phyloP scores from a whole-genome alignment of 345 rosid species.

The Eucalyptus coolabah region DNA sequence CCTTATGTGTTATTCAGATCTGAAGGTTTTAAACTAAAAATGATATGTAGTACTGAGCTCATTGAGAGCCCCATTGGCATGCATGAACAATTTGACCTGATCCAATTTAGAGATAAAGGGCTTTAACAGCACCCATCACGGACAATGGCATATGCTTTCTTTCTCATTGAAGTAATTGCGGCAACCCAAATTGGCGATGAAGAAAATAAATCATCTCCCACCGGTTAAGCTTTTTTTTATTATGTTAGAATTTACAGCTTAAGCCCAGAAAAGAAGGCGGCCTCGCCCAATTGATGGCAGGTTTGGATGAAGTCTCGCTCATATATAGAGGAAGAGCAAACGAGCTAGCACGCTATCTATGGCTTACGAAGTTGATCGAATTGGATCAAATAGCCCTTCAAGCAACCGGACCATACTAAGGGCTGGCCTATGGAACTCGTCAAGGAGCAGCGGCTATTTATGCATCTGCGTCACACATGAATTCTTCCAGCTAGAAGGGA shows the following conservation, averaged over 20 bases:
- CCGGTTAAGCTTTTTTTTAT: not conserved
- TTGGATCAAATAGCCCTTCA: not conserved
- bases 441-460: too few species aligned
- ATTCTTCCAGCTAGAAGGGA: too few species aligned
- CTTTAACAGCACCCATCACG: not conserved
- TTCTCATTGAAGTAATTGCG: not conserved
- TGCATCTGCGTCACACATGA: too few species aligned
- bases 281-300: not conserved
- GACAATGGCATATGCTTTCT: not conserved
- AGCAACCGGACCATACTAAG: not conserved
- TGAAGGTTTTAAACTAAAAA: not conserved
- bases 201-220: not conserved
- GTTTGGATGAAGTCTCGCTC: not conserved
- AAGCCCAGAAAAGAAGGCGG: not conserved
- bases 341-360: not conserved
- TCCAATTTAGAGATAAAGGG: not conserved
- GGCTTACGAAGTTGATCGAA: not conserved
- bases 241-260: not conserved
- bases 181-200: not conserved
- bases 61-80: not conserved
- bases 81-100: not conserved
- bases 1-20: not conserved
- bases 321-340: not conserved
- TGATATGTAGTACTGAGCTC: not conserved
- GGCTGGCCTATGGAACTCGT: not conserved